Base-by-base conservation (phyloP, 495 filamentous ascomycete species). In the Lineolata rhizophorae region DNA sequence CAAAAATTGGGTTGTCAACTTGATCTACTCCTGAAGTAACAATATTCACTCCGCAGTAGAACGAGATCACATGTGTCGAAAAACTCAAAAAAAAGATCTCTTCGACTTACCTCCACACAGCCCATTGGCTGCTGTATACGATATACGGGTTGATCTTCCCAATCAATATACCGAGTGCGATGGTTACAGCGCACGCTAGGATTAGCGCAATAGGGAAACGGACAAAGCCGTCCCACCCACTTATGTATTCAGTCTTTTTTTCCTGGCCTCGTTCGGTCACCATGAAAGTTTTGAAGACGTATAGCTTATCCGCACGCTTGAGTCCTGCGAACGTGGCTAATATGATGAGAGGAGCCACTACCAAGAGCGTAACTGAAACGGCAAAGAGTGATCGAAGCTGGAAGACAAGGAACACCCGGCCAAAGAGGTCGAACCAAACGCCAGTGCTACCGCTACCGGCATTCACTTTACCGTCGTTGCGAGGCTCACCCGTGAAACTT, bases 401-500 rank as follows among this genome's bases (percentile, higher is more conserved):
- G 42, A 93, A 77, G 11, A 94, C 62, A 14, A 74, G 77, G 46
- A 95, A 81, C 2, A 58, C 60, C 32, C 61, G 65, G 21, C 87
- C 87, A 35, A 92, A 91, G 2, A 94, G 49, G 49, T 95, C 87
- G 47, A 94, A 97, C 81, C 82, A 97, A 15, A 94, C 85, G 28
- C 69, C 77, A 39, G 63, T 52, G 24, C 64, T 68, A 9, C 81
- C 77, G 13, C 53, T 57, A 10, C 76, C 75, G 40, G 69, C 76
- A 36, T 67, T 54, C 1, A 82, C 67, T 41, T 65, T 70, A 13
- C 63, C 63, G 29, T 78, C 72, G 14, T 61, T 53, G 17, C 59
- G 51, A 12, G 56, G 38, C 20, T 53, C 45, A 13, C 64, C 63
- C 31, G 79, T 78, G 44, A 92, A 93, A 2, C 54, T 61, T 26